Evolutionary conservation across 495 filamentous ascomycete species (phyloP).

Genomic region (Darksidea phi): DNA sequence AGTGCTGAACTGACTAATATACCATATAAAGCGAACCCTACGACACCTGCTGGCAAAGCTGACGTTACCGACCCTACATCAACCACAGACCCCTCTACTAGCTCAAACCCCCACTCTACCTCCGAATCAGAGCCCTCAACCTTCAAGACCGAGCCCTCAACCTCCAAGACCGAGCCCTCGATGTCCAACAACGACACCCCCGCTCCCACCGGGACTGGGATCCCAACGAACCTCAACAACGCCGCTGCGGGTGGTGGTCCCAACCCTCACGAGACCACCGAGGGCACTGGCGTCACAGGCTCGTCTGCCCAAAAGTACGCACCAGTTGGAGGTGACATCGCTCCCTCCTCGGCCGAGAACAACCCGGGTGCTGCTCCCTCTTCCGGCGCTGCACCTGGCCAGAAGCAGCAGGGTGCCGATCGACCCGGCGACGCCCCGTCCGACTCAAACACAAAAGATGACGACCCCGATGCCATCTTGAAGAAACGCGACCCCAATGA

Average conservation of each 20-base stretch:
- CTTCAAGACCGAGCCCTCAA: too few relatives aligned
- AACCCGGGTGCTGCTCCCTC: conserved; percentile 32
- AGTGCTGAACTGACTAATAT: not conserved
- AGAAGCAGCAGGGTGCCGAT: conserved; percentile 46
- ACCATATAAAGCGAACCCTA: not conserved
- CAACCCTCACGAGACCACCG: conserved; percentile 29
- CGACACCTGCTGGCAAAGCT: not conserved
- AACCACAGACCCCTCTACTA: not conserved
- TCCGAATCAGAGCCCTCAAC: too few relatives aligned
- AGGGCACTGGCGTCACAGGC: conserved; percentile 34
- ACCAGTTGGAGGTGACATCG: conserved; percentile 7
- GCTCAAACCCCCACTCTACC: too few relatives aligned
- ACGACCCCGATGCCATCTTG: conserved; percentile 28
- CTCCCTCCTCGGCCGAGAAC: conserved; percentile 23
- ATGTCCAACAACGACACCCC: not conserved
- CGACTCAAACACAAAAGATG: conserved; percentile 14
- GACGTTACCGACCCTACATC: not conserved
- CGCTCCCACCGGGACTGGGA: conserved; percentile 1
- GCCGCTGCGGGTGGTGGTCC: conserved; percentile 13
- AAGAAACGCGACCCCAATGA: conserved; percentile 33
- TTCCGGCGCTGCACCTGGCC: conserved; percentile 19
- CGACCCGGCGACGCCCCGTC: conserved; percentile 38
- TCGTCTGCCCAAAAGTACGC: conserved; percentile 1
- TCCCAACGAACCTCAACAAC: conserved; percentile 11
- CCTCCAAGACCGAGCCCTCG: not conserved